Conservation (phyloP, 805 yeast species). For the Lipomyces anomalus region DNA sequence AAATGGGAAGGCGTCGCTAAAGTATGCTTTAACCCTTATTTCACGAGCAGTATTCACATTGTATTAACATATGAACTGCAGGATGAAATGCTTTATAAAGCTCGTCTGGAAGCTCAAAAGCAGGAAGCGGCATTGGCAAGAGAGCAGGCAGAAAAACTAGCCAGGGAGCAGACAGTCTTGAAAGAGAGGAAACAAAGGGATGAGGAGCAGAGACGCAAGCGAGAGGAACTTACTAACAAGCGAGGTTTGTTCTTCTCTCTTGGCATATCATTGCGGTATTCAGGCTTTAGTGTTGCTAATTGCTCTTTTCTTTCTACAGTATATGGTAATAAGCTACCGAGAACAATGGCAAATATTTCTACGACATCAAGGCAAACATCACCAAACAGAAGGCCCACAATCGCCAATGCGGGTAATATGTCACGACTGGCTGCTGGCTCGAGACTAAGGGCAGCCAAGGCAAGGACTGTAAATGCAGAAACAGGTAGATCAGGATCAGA, state of each 20-base stretch:
- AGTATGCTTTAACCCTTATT: slow-evolving; percentile 9
- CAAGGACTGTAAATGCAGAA: neutral
- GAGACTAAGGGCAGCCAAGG: neutral
- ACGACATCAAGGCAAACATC: neutral
- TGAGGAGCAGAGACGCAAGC: slow-evolving; percentile 31
- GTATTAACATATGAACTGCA: neutral
- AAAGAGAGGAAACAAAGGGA: slow-evolving; percentile 3
- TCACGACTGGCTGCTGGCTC: slow-evolving; percentile 1
- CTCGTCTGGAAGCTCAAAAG: slow-evolving; percentile 9
- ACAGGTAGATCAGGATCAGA: neutral
- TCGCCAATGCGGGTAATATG: neutral
- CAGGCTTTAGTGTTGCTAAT: neutral
- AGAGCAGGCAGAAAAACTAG: slow-evolving; percentile 11
- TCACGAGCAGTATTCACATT: neutral
- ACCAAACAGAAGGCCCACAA: neutral
- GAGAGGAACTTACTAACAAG: slow-evolving; percentile 18
- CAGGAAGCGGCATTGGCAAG: slow-evolving; percentile 11
- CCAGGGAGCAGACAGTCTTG: slow-evolving; percentile 8
- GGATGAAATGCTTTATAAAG: slow-evolving; percentile 27
- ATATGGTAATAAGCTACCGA: slow-evolving; percentile 17
- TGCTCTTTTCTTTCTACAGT: slow-evolving; percentile 1
- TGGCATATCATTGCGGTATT: neutral
- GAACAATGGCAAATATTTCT: neutral
- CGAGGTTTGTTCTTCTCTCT: slow-evolving; percentile 7
- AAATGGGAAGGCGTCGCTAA: slow-evolving; percentile 31